phyloP scores from a whole-genome alignment of 306 rosid species.

The Dalbergia oliveri region DNA sequence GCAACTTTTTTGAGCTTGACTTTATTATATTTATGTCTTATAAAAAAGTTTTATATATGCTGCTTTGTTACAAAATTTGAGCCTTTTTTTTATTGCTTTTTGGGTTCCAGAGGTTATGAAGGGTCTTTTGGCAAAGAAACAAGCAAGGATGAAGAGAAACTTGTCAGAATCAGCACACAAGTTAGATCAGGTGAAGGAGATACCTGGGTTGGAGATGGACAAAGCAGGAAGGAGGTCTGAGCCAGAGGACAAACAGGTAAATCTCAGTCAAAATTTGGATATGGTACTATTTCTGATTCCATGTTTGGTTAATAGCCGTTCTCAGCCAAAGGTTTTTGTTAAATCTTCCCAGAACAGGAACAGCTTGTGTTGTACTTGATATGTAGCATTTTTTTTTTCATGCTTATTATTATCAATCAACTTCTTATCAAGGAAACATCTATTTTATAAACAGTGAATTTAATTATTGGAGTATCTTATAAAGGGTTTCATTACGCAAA shows the following conservation, averaged over 20 bases:
- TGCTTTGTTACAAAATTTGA: conserved; percentile 5
- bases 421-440: conserved; percentile 11
- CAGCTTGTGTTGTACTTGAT: conserved; percentile 22
- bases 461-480: conserved; percentile 20
- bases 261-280: conserved; percentile 33
- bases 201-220: conserved; percentile 37
- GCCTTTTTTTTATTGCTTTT: conserved; percentile 30
- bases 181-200: conserved; percentile 58
- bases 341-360: conserved; percentile 25
- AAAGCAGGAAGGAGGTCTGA: conserved; percentile 58
- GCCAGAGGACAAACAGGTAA: conserved; percentile 68
- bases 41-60: conserved; percentile 7
- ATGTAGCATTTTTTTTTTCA: background rate
- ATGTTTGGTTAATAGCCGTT: conserved; percentile 7
- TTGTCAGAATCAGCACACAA: conserved; percentile 59
- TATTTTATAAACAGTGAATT: conserved; percentile 14
- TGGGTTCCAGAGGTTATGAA: conserved; percentile 78
- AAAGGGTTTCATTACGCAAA: conserved; percentile 4
- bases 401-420: conserved; percentile 34
- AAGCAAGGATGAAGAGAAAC: conserved; percentile 77
- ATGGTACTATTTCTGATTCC: conserved; percentile 8
- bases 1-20: conserved; percentile 29
- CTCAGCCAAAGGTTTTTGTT: background rate
- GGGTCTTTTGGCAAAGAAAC: conserved; percentile 87
- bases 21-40: background rate